Percentiles rank a stretch among this genome's conserved stretches.
phyloP scores from a whole-genome alignment of 1,284 basidiomycete genomes.

The Puccinia novopanici region DNA sequence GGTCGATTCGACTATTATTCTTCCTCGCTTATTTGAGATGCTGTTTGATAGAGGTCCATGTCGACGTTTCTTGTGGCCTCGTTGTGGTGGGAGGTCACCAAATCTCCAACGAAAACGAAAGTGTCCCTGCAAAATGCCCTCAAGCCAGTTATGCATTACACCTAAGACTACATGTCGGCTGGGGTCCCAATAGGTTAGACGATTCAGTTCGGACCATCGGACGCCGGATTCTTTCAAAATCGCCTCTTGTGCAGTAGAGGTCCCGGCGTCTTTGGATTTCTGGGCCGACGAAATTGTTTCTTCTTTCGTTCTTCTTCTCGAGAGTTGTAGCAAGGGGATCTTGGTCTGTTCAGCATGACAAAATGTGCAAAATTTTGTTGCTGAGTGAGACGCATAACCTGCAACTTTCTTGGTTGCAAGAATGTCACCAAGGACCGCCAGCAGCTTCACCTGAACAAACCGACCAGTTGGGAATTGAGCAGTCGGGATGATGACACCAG shows the following conservation, averaged over 20 bases:
- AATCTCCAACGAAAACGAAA: conserved; percentile 26
- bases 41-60: not conserved
- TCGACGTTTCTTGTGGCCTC: not conserved
- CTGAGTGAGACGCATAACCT: conserved; percentile 15
- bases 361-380: conserved; percentile 13
- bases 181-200: conserved; percentile 24
- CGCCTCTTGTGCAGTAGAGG: not conserved
- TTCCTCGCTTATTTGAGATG: not conserved
- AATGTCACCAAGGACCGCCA: not conserved
- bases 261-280: not conserved
- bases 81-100: not conserved
- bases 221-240: conserved; percentile 9
- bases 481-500: not conserved
- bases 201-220: conserved; percentile 29
- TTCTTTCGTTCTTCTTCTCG: not conserved
- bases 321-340: not conserved
- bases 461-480: not conserved
- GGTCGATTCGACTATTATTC: not conserved
- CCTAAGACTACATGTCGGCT: conserved; percentile 9
- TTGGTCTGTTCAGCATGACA: not conserved
- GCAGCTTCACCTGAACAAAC: conserved; percentile 8
- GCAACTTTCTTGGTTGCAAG: conserved; percentile 13
- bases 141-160: conserved; percentile 39
- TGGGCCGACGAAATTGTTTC: not conserved
- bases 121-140: conserved; percentile 17